These are phyloP conservation scores for Marchantia paleacea DNA, from an alignment of 225 moss, liverwort and hornwort genomes.

Conservation along the genomic window DNA sequence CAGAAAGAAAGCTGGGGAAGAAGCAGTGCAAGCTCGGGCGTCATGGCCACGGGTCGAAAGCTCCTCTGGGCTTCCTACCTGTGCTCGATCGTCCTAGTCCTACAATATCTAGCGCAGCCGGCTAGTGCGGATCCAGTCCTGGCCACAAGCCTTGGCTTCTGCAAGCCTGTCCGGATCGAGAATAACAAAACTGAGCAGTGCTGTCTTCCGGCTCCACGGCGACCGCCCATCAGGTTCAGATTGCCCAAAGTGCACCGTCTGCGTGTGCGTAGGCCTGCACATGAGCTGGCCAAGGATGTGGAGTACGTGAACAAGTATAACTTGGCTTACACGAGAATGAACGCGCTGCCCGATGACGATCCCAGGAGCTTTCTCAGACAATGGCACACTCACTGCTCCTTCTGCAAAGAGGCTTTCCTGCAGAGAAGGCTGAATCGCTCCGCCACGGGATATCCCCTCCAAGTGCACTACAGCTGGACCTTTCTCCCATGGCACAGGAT, in stretches of 20 bases:
- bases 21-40: not conserved
- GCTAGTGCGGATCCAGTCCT: not conserved
- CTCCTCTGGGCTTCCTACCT: not conserved
- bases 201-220: conserved; percentile 26
- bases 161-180: not conserved
- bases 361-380: conserved; percentile 35
- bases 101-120: not conserved
- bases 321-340: conserved; percentile 41
- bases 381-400: conserved; percentile 41
- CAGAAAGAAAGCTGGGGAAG: not conserved
- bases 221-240: conserved; percentile 24
- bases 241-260: conserved; percentile 21
- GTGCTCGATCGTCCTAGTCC: not conserved
- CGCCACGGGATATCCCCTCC: conserved; percentile 9
- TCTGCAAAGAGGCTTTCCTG: conserved; percentile 37
- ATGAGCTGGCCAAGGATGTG: conserved; percentile 15
- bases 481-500: conserved; percentile 53
- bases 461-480: conserved; percentile 40
- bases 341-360: conserved; percentile 39
- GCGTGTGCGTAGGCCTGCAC: conserved; percentile 29
- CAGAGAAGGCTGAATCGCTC: conserved; percentile 16
- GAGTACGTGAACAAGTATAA: conserved; percentile 37
- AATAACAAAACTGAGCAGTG: not conserved
- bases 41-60: not conserved
- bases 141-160: too few species aligned